Evolutionary conservation across 495 filamentous ascomycete species (phyloP), one percentile per base, ranked within the genome.

Genomic region (Penicillium canariense): DNA sequence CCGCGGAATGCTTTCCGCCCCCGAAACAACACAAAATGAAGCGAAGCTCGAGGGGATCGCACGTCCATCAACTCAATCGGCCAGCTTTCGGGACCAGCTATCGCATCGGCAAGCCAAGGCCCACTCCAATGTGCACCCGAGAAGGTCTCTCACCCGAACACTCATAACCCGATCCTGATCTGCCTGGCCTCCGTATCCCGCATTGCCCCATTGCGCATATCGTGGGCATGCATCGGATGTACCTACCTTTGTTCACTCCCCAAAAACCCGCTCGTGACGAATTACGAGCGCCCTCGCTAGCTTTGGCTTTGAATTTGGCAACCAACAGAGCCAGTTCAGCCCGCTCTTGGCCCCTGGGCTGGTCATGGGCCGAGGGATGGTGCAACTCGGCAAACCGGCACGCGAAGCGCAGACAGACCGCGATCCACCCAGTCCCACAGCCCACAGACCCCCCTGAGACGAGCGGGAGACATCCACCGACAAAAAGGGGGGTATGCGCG

Each of bases 361-460:
- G n/a, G 18, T n/a, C 18, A 5, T 34, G 18, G 18, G 45, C 25
- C 30, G n/a, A 20, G 20, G 20, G 48, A 52, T 56, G 46, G 34
- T 36, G 57, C 52, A n/a, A 51, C 50, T 68, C 67, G 67, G 67
- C 65, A 70, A 68, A 68, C 67, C 67, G 62, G 67, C 67, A 69
- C 67, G 14, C 39, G 39, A 44, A 50, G 52, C 4, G 18, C 56
- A 48, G 52, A 52, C 48, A 38, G 35, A 28, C 32, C 15, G 26
- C 23, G 9, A n/a, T 7, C 22, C 28, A 32, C 30, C 30, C 30
- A 32, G 6, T 32, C 30, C n/a, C n/a, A n/a, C n/a, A n/a, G n/a
- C n/a, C n/a, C n/a, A n/a, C n/a, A n/a, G 22, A 40, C n/a, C 23
- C 43, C 43, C 28, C 43, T 10, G 25, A 6, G 25, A 8, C 11